A percentile compares a stretch with the other conserved stretches of the same genome.
Conservation (phyloP, 805 yeast species). For the Cyberlindnera japonica region DNA sequence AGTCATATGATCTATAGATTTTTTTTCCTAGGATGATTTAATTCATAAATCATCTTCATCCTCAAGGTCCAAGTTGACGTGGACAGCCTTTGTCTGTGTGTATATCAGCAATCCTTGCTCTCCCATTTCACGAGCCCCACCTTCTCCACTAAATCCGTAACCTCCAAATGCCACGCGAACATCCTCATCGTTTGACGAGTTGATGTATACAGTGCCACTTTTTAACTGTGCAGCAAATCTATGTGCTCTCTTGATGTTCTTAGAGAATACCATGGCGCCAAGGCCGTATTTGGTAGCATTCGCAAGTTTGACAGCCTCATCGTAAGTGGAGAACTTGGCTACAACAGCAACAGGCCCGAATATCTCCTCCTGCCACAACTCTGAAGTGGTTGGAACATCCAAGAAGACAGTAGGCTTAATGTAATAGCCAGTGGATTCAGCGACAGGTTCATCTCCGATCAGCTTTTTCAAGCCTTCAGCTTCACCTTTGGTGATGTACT, state of each 20-base stretch:
- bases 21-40: not conserved
- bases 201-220: slow-evolving; percentile 69
- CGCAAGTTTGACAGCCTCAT: slow-evolving; percentile 65
- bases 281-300: slow-evolving; percentile 75
- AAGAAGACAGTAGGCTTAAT: slow-evolving; percentile 75
- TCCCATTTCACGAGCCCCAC: slow-evolving; percentile 64
- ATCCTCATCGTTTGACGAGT: slow-evolving; percentile 64
- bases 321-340: slow-evolving; percentile 60
- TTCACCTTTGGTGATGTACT: slow-evolving; percentile 42
- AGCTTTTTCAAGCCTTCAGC: slow-evolving; percentile 45
- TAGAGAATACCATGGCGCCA: slow-evolving; percentile 78
- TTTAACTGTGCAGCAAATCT: slow-evolving; percentile 54
- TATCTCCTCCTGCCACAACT: slow-evolving; percentile 74
- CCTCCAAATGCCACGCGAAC: slow-evolving; percentile 77
- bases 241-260: slow-evolving; percentile 60
- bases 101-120: slow-evolving; percentile 66
- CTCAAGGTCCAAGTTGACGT: slow-evolving; percentile 51
- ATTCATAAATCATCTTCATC: slow-evolving; percentile 6
- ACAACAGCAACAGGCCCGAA: slow-evolving; percentile 83
- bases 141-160: slow-evolving; percentile 72
- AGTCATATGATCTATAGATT: not conserved
- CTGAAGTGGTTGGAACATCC: slow-evolving; percentile 61
- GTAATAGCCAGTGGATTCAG: slow-evolving; percentile 53
- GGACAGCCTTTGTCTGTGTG: slow-evolving; percentile 74
- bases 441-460: slow-evolving; percentile 37